These are phyloP conservation scores for Pistacia vera DNA, from an alignment of 345 rosid species.

Conservation along the genomic window DNA sequence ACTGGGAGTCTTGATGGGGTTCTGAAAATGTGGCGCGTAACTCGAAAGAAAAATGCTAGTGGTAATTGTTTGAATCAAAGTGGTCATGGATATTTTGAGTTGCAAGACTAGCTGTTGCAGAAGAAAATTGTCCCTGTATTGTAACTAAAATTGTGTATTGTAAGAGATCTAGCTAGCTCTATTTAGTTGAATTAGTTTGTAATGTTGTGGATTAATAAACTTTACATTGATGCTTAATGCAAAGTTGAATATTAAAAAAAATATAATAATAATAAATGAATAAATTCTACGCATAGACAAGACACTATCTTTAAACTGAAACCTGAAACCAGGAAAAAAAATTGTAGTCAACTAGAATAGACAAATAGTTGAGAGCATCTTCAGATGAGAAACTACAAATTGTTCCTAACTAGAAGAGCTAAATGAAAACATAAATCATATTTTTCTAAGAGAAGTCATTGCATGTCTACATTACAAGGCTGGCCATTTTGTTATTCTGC, in stretches of 20 bases:
- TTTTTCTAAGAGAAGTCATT: no score
- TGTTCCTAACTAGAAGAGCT: not conserved
- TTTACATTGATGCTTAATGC: no score
- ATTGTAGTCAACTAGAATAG: no score
- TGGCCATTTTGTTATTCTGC: not conserved
- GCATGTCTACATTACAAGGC: not conserved
- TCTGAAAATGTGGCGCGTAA: slow-evolving; percentile 49
- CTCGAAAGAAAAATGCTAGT: slow-evolving; percentile 12
- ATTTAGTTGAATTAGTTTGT: no score
- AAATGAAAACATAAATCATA: not conserved
- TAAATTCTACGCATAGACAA: no score
- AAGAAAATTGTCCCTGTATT: not conserved
- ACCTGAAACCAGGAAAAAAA: no score
- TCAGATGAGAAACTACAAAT: not conserved
- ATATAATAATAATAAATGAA: no score
- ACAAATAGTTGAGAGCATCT: no score
- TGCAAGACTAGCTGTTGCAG: slow-evolving; percentile 8
- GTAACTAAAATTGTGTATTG: not conserved
- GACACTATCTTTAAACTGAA: no score
- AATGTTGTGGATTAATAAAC: no score
- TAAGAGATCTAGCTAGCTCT: no score
- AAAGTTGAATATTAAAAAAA: no score
- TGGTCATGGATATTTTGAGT: slow-evolving; percentile 29
- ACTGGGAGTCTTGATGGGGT: slow-evolving; percentile 61
- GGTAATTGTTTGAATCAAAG: slow-evolving; percentile 9